Evolutionary conservation across 2,329 filamentous ascomycete genomes (phyloP).

Genomic region (Tolypocladium paradoxum): DNA sequence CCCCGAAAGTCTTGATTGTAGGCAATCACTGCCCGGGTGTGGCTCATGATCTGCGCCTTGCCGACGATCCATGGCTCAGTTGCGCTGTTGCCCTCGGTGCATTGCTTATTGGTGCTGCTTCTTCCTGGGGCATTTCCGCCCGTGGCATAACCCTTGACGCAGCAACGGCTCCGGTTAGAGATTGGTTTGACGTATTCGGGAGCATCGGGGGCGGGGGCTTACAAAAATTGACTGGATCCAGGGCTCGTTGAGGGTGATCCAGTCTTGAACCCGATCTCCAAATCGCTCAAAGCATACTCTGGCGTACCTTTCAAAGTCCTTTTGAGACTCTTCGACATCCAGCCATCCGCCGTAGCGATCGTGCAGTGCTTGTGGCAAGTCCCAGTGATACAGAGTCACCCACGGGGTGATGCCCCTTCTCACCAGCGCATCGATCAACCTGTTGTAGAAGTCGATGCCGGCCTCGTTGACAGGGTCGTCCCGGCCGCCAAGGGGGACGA

Average conservation of each 20-base stretch:
- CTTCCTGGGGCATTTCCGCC: constrained; percentile 23
- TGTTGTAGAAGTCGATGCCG: constrained; percentile 48
- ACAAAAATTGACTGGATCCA: constrained; percentile 26
- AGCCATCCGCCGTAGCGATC: constrained; percentile 25
- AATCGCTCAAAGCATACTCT: constrained; percentile 24
- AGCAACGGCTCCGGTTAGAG: background rate
- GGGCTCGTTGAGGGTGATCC: constrained; percentile 29
- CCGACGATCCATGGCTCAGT: constrained; percentile 25
- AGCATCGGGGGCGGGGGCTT: background rate
- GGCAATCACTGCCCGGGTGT: constrained; percentile 18
- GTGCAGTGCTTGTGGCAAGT: constrained; percentile 27
- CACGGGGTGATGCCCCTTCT: constrained; percentile 48
- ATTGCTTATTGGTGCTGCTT: constrained; percentile 10
- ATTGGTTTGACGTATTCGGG: background rate
- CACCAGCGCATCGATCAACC: constrained; percentile 47
- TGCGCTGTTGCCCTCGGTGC: constrained; percentile 17
- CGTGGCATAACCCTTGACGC: constrained; percentile 18
- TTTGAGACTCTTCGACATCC: constrained; percentile 17
- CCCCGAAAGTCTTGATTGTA: constrained; percentile 22
- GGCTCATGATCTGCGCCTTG: constrained; percentile 24
- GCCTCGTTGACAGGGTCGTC: constrained; percentile 52
- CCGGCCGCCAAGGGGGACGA: constrained; percentile 53
- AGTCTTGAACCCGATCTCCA: constrained; percentile 29
- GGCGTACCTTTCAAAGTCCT: constrained; percentile 25
- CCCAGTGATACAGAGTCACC: constrained; percentile 57